phyloP scores from a whole-genome alignment of 352 stramenopile species.

The Phytophthora kernoviae region DNA sequence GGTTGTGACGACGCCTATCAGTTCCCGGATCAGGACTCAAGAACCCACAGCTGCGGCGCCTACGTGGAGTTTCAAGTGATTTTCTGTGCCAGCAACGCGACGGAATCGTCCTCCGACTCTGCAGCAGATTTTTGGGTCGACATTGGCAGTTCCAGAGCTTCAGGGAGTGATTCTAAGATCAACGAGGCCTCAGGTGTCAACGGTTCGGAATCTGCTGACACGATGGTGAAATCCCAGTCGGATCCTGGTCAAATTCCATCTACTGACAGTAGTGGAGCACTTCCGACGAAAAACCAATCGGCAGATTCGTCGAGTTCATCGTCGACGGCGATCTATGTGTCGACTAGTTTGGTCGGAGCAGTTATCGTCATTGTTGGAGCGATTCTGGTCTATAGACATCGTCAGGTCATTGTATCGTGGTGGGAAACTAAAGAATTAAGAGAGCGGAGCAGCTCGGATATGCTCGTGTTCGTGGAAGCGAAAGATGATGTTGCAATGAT shows the following conservation, averaged over 20 bases:
- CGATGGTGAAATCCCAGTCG: conserved; percentile 16
- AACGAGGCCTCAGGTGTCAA: background rate
- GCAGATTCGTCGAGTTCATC: conserved; percentile 14
- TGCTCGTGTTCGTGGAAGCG: conserved; percentile 32
- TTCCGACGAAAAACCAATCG: conserved; percentile 12
- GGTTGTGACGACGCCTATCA: conserved; percentile 75
- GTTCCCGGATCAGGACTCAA: conserved; percentile 68
- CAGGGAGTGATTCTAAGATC: conserved; percentile 14
- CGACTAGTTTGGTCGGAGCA: conserved; percentile 13
- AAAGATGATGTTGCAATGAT: conserved; percentile 25
- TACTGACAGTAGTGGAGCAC: conserved; percentile 1
- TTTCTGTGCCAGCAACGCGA: conserved; percentile 45
- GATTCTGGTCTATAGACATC: conserved; percentile 21
- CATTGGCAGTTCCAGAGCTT: conserved; percentile 1
- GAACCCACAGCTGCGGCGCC: conserved; percentile 63
- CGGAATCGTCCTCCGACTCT: conserved; percentile 13
- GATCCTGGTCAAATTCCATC: conserved; percentile 4
- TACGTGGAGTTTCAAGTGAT: conserved; percentile 61
- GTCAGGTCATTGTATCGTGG: conserved; percentile 27
- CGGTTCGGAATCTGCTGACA: conserved; percentile 8
- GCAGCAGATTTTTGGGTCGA: conserved; percentile 33
- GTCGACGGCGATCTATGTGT: conserved; percentile 23
- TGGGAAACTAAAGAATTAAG: conserved; percentile 23
- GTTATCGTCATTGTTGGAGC: conserved; percentile 29
- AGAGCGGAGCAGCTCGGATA: conserved; percentile 32